A percentile compares a stretch with the other conserved stretches of the same genome.
Evolutionary conservation across 164 flowering plant species (phyloP).

Genomic region (Macadamia tetraphylla): DNA sequence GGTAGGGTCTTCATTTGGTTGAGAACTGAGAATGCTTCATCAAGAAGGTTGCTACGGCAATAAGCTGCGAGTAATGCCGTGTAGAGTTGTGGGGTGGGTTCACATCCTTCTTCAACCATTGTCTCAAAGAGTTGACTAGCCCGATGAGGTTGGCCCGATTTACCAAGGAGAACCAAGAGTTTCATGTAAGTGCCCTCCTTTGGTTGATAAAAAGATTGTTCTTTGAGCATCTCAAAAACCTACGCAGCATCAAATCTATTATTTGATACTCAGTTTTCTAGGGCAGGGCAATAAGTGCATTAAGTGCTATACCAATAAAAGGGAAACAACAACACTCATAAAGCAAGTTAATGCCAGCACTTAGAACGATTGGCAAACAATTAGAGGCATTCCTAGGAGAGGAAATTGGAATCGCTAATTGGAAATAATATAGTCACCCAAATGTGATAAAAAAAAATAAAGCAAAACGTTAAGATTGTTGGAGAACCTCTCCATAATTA

Average conservation of each 20-base stretch:
- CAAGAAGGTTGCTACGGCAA: constrained; percentile 68
- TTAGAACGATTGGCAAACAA: no score
- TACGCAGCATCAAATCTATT: constrained; percentile 14
- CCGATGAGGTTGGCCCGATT: constrained; percentile 65
- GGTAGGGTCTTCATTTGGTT: constrained; percentile 76
- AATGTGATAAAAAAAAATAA: no score
- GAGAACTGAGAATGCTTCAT: constrained; percentile 64
- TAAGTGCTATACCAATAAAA: no score
- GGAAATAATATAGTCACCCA: no score
- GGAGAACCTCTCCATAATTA: no score
- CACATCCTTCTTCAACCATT: constrained; percentile 76
- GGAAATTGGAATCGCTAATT: no score
- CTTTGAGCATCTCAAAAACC: constrained; percentile 84
- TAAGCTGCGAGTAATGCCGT: constrained; percentile 84
- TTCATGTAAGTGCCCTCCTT: constrained; percentile 90
- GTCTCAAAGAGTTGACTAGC: constrained; percentile 70
- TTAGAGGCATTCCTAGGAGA: no score
- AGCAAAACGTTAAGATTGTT: no score
- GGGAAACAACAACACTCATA: no score
- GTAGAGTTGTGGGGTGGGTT: constrained; percentile 72
- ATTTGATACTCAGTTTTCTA: background rate
- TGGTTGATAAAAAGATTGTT: constrained; percentile 81
- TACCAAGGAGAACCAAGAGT: constrained; percentile 82
- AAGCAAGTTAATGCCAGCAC: no score
- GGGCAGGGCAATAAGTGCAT: no score